Evolutionary conservation across 345 rosid genomes (phyloP).

Genomic region (Eucalyptus cloeziana): DNA sequence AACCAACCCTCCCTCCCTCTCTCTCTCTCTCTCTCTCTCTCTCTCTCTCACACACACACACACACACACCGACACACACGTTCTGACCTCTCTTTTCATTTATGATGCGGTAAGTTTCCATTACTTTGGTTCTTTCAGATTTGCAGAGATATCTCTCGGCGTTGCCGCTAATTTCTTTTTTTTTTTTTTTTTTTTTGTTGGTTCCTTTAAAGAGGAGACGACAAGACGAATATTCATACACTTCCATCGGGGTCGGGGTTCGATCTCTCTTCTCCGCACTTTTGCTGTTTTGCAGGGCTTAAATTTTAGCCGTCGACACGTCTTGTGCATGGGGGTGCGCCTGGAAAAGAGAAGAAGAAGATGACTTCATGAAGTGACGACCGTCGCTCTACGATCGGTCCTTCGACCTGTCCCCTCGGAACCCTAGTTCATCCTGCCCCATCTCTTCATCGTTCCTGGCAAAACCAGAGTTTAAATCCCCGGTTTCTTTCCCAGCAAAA

Average conservation of each 20-base stretch:
- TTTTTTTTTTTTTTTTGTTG: not conserved
- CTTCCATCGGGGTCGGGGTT: not conserved
- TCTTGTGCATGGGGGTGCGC: not conserved
- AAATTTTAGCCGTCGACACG: not conserved
- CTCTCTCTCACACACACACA: rapidly evolving
- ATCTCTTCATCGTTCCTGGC: not conserved
- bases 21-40: not conserved
- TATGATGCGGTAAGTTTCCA: not conserved
- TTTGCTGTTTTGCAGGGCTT: not conserved
- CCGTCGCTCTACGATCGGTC: not conserved
- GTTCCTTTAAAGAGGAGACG: not conserved
- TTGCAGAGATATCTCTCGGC: not conserved
- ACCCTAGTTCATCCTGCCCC: not conserved
- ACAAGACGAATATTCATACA: not conserved
- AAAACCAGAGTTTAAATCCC: not conserved
- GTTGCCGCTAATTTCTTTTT: not conserved
- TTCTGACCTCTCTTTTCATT: not conserved
- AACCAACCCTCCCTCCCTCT: not conserved
- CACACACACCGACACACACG: not conserved
- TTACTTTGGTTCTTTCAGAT: not conserved
- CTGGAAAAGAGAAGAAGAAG: not conserved
- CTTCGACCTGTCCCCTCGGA: not conserved
- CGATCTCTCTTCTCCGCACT: not conserved
- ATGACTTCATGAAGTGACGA: not conserved
- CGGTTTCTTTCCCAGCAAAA: not conserved